Evolutionary conservation across 169 alveolate species (phyloP).

Genomic region (Amoebophrya sp.): DNA sequence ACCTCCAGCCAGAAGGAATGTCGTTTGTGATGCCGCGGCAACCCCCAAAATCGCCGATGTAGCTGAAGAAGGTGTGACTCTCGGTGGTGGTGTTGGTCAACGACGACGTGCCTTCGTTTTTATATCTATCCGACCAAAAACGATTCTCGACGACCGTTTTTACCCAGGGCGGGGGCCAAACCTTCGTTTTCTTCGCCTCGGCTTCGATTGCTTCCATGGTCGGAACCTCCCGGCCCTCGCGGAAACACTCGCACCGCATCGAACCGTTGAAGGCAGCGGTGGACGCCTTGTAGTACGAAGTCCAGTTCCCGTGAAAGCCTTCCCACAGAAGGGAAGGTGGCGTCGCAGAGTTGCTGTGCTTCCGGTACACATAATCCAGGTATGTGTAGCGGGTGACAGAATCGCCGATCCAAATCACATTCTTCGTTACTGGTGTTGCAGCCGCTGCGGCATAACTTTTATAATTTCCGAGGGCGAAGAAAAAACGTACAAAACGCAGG

Average conservation of each 20-base stretch:
- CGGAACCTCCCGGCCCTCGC: neutral
- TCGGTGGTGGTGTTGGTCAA: neutral
- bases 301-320: neutral
- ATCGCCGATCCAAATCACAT: slow-evolving; percentile 22
- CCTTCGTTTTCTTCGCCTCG: neutral
- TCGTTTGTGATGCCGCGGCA: neutral
- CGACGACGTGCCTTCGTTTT: no score
- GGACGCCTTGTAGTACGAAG: neutral
- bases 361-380: neutral
- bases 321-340: neutral
- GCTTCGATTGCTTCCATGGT: neutral
- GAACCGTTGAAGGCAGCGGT: neutral
- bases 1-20: neutral
- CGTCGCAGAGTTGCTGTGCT: neutral
- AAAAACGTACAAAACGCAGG: no score
- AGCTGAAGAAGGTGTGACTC: neutral
- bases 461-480: no score
- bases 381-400: neutral
- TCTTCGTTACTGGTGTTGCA: no score
- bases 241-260: neutral
- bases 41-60: neutral
- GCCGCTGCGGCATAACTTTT: no score
- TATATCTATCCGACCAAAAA: neutral
- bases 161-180: slow-evolving; percentile 2
- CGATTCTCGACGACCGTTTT: slow-evolving; percentile 3